Evolutionary conservation across 805 yeast species (phyloP), one percentile per base, ranked within the genome.

Genomic region (Saccharomycopsis selenospora): DNA sequence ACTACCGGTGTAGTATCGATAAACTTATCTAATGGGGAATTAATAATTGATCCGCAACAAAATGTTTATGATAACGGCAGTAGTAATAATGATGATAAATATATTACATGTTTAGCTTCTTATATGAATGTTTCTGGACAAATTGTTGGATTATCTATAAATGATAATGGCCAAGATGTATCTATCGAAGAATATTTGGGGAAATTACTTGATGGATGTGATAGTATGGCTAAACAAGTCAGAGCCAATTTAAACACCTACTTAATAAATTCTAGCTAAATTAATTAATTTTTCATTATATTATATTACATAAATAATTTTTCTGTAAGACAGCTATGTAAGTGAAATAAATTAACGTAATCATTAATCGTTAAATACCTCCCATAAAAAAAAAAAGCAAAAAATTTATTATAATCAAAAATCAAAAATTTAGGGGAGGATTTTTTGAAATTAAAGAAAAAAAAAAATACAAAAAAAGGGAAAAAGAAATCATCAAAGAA

Each of bases 111-210:
- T 14, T 33, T 78, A 45, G 68, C 75, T 17, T 70, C 81, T 50
- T 78, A 73, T 52, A 71, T 76, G 61, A 75, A 75, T 52, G 72
- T 77, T 59, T 75, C 75, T 48, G 71, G 72, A 50, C 81, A 77
- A 55, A 70, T 84, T 23, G 76, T 80, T 18, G 84, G 87, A 3
- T 59, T 82, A 40, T 74, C 84, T 79, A 63, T 71, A 46, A 76
- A 73, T 44, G 38, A 33, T 33, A 33, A 33, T 20, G 63, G 68
- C 6, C 61, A 62, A 13, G 57, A 54, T 17, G 50, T 57, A 0
- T 57, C 57, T 11, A 20, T 33, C 6, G 60, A 61, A 55, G 46
- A 72, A 10, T 18, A 10, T 4, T 25, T 49, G 17, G 45, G 24
- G 4, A 40, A 33, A 18, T 28, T 53, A 20, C 17, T 53, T 14